These are phyloP conservation scores for Ganoderma resinaceum DNA, from an alignment of 1,284 basidiomycete species.

Conservation along the genomic window DNA sequence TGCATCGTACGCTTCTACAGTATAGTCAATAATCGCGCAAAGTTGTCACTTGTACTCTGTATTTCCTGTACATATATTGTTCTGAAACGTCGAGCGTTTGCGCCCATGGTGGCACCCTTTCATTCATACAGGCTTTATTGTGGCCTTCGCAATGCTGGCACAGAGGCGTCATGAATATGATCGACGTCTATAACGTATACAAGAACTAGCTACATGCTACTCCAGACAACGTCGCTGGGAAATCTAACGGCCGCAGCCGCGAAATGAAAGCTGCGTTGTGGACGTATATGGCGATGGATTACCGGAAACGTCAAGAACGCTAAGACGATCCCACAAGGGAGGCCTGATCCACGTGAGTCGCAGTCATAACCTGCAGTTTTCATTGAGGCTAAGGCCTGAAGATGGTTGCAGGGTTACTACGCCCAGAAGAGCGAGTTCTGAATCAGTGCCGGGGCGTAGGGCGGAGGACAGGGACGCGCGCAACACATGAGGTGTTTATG, in stretches of 20 bases:
- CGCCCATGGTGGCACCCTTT: constrained; percentile 23
- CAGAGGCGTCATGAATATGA: constrained; percentile 11
- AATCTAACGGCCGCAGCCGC: not conserved
- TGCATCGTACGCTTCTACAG: constrained; percentile 31
- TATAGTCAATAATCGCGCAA: constrained; percentile 30
- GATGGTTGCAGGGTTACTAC: constrained; percentile 25
- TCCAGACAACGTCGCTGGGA: constrained; percentile 1
- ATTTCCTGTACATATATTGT: constrained; percentile 27
- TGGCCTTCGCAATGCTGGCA: constrained; percentile 1
- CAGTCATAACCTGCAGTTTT: constrained; percentile 19
- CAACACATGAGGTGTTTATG: constrained; percentile 23
- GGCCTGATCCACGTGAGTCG: constrained; percentile 16
- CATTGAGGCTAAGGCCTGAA: constrained; percentile 22
- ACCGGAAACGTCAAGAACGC: constrained; percentile 22
- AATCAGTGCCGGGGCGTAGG: constrained; percentile 25
- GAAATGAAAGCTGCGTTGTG: not conserved
- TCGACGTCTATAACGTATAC: constrained; percentile 8
- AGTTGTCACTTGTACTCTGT: constrained; percentile 26
- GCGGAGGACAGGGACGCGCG: constrained; percentile 20
- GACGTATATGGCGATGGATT: constrained; percentile 22
- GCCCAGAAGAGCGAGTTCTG: constrained; percentile 19
- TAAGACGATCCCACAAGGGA: constrained; percentile 22
- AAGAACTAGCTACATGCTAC: not conserved
- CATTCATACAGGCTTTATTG: constrained; percentile 4
- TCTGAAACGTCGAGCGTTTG: constrained; percentile 30